Conservation (phyloP, 1,284 basidiomycete genomes). For the Ganoderma meredithae region DNA sequence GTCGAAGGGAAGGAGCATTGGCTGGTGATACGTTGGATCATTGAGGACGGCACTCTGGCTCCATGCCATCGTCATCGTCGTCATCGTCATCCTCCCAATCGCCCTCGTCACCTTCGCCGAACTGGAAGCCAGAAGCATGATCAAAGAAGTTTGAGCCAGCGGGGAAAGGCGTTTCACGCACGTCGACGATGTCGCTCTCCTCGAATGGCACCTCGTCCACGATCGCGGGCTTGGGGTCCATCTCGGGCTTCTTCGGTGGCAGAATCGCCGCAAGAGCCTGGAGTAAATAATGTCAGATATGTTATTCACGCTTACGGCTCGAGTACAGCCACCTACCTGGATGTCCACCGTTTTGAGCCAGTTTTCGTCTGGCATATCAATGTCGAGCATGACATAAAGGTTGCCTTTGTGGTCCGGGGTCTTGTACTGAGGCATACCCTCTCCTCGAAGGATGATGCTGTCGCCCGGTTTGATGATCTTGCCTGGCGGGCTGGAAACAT, state of each 20-base stretch:
- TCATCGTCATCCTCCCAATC: constrained; percentile 67
- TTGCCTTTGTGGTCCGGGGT: constrained; percentile 77
- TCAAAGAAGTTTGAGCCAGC: constrained; percentile 75
- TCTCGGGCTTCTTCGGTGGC: constrained; percentile 76
- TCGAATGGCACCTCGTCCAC: constrained; percentile 79
- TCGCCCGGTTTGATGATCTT: constrained; percentile 81
- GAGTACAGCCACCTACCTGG: constrained; percentile 49
- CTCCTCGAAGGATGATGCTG: constrained; percentile 77
- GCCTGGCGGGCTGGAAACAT: constrained; percentile 73
- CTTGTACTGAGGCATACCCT: constrained; percentile 88
- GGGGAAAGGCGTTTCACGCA: constrained; percentile 78
- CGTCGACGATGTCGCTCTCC: constrained; percentile 78
- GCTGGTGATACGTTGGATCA: constrained; percentile 35
- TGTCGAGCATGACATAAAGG: constrained; percentile 79
- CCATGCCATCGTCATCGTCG: constrained; percentile 60
- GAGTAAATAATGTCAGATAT: neutral
- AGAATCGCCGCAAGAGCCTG: constrained; percentile 72
- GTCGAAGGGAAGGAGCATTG: too few relatives aligned
- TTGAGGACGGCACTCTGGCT: constrained; percentile 74
- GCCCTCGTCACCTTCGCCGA: constrained; percentile 63
- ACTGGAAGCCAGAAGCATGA: constrained; percentile 71
- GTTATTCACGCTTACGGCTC: neutral
- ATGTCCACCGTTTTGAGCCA: constrained; percentile 72
- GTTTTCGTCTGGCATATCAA: constrained; percentile 83
- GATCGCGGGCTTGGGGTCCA: constrained; percentile 73